phyloP scores from a whole-genome alignment of 164 flowering plant species.

The Nymphaea thermarum region DNA sequence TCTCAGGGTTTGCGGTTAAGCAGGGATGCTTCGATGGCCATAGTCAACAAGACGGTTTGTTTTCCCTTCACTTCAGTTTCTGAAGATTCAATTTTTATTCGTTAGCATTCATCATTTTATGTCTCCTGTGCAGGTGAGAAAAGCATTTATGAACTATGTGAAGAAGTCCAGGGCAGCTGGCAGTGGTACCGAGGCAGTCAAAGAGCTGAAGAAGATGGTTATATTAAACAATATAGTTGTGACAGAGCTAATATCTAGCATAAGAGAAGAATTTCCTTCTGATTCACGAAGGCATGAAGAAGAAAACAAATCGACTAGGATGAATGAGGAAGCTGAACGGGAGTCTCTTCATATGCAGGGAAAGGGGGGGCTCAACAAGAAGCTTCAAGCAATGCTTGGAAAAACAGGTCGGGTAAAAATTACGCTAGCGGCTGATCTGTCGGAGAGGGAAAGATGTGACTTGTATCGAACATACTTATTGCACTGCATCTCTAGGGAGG shows the following conservation, averaged over 20 bases:
- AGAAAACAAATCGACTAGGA: constrained; percentile 14
- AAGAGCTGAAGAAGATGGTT: constrained; percentile 82
- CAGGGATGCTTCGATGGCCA: constrained; percentile 78
- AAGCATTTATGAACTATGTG: constrained; percentile 50
- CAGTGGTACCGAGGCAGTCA: constrained; percentile 60
- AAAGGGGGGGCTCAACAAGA: constrained; percentile 44
- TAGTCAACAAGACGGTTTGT: constrained; percentile 90
- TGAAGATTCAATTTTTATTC: not conserved
- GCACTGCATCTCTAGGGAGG: constrained; percentile 70
- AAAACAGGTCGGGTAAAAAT: constrained; percentile 74
- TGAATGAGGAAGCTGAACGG: constrained; percentile 60
- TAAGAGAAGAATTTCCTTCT: constrained; percentile 60
- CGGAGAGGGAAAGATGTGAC: constrained; percentile 60
- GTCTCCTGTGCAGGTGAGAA: constrained; percentile 44
- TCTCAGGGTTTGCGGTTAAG: constrained; percentile 85
- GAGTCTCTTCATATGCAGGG: constrained; percentile 54
- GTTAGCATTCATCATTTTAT: not conserved
- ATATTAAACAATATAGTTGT: constrained; percentile 75
- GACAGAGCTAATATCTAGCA: constrained; percentile 64
- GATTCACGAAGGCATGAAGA: not conserved
- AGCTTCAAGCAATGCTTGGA: constrained; percentile 37
- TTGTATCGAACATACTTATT: constrained; percentile 79
- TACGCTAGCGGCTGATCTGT: constrained; percentile 74
- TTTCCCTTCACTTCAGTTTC: not conserved
- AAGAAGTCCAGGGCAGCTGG: constrained; percentile 54